A percentile compares a stretch with the other conserved stretches of the same genome.
Conservation (phyloP, 768 basidiomycete genomes). For the Phanerodontia chrysosporium region DNA sequence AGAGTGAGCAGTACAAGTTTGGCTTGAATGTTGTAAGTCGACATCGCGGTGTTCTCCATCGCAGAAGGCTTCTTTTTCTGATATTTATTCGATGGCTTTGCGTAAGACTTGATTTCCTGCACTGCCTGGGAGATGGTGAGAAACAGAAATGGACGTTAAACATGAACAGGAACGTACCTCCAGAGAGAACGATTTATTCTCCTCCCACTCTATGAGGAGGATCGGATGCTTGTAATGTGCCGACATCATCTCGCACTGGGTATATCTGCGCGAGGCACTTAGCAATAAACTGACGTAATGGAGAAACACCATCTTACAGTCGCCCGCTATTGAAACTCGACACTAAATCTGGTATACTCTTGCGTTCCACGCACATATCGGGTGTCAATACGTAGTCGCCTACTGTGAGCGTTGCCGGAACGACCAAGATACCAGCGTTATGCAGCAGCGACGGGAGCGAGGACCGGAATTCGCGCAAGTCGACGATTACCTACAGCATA, state of each 20-base stretch:
- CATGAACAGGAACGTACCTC: slow-evolving; percentile 47
- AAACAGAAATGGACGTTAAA: neutral
- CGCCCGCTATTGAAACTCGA: slow-evolving; percentile 91
- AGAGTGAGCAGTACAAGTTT: slow-evolving; percentile 89
- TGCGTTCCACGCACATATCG: slow-evolving; percentile 93
- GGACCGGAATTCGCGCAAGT: slow-evolving; percentile 95
- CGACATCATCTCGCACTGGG: slow-evolving; percentile 96
- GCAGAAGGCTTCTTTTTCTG: slow-evolving; percentile 42
- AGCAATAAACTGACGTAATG: too few species aligned
- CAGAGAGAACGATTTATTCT: slow-evolving; percentile 91
- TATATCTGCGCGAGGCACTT: slow-evolving; percentile 72
- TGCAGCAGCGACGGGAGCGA: slow-evolving; percentile 87
- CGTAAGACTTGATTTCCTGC: slow-evolving; percentile 64
- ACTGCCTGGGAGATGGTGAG: slow-evolving; percentile 40
- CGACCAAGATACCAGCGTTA: slow-evolving; percentile 69
- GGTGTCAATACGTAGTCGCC: slow-evolving; percentile 96
- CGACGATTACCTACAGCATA: slow-evolving; percentile 75
- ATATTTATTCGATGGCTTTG: slow-evolving; percentile 55
- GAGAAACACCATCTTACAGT: slow-evolving; percentile 63
- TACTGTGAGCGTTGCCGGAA: slow-evolving; percentile 91
- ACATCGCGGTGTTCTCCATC: slow-evolving; percentile 24
- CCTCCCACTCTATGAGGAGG: slow-evolving; percentile 94
- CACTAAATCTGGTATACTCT: slow-evolving; percentile 90
- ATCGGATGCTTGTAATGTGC: slow-evolving; percentile 93
- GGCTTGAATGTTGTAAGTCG: slow-evolving; percentile 68